Evolutionary conservation across 208 protist species (phyloP).

Genomic region (Phytomonas sp.): DNA sequence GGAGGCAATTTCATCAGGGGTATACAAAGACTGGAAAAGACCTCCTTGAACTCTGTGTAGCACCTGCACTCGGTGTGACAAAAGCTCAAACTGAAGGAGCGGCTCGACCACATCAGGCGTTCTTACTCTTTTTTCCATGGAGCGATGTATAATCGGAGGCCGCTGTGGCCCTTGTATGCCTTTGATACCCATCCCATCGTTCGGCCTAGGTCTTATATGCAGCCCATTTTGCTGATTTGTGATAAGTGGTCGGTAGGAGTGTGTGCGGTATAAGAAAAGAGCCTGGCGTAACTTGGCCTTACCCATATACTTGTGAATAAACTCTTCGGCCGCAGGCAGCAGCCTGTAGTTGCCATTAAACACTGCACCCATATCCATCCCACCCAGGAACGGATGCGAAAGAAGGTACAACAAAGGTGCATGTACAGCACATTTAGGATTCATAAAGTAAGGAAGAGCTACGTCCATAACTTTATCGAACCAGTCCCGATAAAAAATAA

Average conservation of each 20-base stretch:
- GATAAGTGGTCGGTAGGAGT: slow-evolving; percentile 17
- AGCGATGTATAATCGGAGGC: not conserved
- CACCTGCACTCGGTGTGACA: not conserved
- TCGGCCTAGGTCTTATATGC: not conserved
- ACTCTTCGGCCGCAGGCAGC: slow-evolving; percentile 27
- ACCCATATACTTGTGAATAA: slow-evolving; percentile 27
- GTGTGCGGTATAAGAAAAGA: slow-evolving; percentile 37
- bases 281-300: slow-evolving; percentile 39
- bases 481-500: slow-evolving; percentile 54
- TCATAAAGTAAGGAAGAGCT: slow-evolving; percentile 17
- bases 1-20: not conserved
- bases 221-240: not conserved
- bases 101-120: not conserved
- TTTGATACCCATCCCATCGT: not conserved
- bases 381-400: slow-evolving; percentile 61
- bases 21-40: not conserved
- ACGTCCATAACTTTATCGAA: slow-evolving; percentile 54
- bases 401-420: slow-evolving; percentile 28
- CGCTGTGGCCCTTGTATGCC: not conserved
- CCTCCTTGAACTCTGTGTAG: not conserved
- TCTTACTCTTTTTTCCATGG: not conserved
- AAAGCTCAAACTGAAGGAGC: not conserved
- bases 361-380: slow-evolving; percentile 28
- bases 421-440: slow-evolving; percentile 31
- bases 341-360: slow-evolving; percentile 59